phyloP scores from a whole-genome alignment of 306 rosid genomes.

The Quercus dentata region DNA sequence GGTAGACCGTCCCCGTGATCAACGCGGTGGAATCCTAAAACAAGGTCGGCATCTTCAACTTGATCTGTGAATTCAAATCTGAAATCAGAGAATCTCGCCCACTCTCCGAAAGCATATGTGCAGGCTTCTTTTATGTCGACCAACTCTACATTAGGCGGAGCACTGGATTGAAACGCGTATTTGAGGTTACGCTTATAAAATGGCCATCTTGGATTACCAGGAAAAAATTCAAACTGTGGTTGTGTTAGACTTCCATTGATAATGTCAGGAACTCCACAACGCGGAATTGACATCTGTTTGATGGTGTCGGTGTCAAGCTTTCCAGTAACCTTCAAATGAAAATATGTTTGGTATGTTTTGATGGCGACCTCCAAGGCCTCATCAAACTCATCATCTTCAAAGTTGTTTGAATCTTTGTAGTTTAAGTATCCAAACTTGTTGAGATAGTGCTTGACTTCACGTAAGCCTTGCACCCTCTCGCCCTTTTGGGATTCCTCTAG shows the following conservation, averaged over 20 bases:
- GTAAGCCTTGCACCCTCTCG: not conserved
- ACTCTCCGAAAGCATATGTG: not conserved
- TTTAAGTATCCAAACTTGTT: conserved; percentile 1
- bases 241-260: not conserved
- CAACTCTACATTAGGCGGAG: too few relatives aligned
- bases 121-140: not conserved
- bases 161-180: not conserved
- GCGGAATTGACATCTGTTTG: not conserved
- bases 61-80: not conserved
- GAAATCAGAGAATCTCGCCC: not conserved
- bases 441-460: not conserved
- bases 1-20: conserved; percentile 1
- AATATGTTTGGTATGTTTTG: not conserved
- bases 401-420: not conserved
- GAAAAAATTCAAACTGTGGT: not conserved
- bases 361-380: not conserved
- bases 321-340: conserved; percentile 6
- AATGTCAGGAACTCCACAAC: conserved; percentile 8
- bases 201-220: not conserved
- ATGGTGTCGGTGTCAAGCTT: conserved; percentile 7
- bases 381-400: not conserved
- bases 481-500: not conserved
- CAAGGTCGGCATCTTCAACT: not conserved
- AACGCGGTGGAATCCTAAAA: not conserved
- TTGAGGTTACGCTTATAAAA: not conserved